phyloP scores from a whole-genome alignment of 345 rosid genomes.

The Rhodomyrtus tomentosa region DNA sequence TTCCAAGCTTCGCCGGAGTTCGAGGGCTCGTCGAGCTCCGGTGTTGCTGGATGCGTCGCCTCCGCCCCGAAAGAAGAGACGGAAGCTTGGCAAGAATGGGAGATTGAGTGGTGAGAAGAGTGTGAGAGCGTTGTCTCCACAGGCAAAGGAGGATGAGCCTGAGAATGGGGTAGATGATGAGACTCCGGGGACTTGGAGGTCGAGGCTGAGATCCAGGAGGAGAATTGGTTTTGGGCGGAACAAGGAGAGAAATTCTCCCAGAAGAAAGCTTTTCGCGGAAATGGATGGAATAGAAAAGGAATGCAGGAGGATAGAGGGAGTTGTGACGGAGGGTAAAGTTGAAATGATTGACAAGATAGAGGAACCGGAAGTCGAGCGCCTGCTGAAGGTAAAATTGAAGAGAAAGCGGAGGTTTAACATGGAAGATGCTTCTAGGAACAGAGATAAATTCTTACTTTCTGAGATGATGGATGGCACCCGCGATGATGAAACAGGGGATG shows the following conservation, averaged over 20 bases:
- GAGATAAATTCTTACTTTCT: slow-evolving; percentile 14
- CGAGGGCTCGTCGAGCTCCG: slow-evolving; percentile 60
- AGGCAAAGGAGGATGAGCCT: slow-evolving; percentile 15
- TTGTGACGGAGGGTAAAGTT: not conserved
- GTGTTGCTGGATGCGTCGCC: slow-evolving; percentile 74
- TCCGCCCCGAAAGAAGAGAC: slow-evolving; percentile 52
- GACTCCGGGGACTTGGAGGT: slow-evolving; percentile 43
- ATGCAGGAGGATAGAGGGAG: slow-evolving; percentile 4
- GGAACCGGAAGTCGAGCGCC: not conserved
- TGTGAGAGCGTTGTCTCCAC: slow-evolving; percentile 1
- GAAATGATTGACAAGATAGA: not conserved
- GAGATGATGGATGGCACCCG: slow-evolving; percentile 18
- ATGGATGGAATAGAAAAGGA: slow-evolving; percentile 3
- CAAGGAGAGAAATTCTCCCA: slow-evolving; percentile 4
- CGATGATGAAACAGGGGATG: slow-evolving; percentile 5
- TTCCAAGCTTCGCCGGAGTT: slow-evolving; percentile 64
- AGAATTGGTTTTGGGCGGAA: slow-evolving; percentile 6
- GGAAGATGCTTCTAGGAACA: slow-evolving; percentile 10
- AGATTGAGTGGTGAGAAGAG: not conserved
- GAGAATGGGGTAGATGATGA: slow-evolving; percentile 17
- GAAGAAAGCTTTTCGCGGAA: slow-evolving; percentile 47
- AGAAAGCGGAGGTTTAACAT: slow-evolving; percentile 5
- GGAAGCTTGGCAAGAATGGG: slow-evolving; percentile 17
- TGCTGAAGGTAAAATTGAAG: slow-evolving; percentile 2
- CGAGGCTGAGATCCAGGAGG: slow-evolving; percentile 51